phyloP scores from a whole-genome alignment of 495 filamentous ascomycete species.

The Aspergillus biplanus region DNA sequence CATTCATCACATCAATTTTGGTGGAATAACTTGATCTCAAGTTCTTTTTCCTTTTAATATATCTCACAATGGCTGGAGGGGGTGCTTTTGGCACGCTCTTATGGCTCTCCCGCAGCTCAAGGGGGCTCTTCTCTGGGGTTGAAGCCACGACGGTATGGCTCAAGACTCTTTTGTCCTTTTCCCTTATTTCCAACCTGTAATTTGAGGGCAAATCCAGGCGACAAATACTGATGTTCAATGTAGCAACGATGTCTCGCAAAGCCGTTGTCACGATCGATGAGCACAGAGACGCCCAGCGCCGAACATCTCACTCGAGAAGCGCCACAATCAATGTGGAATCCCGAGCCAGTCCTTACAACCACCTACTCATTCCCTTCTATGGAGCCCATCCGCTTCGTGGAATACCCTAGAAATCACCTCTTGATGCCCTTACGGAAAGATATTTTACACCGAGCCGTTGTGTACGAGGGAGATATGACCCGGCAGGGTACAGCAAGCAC shows the following conservation, averaged over 20 bases:
- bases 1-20: no score
- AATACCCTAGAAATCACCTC: constrained; percentile 81
- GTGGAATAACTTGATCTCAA: background rate
- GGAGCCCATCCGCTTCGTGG: constrained; percentile 78
- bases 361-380: constrained; percentile 89
- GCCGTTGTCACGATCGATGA: constrained; percentile 66
- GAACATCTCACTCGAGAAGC: constrained; percentile 46
- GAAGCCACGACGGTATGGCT: constrained; percentile 51
- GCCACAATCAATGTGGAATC: constrained; percentile 35
- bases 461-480: constrained; percentile 90
- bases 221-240: constrained; percentile 16
- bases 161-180: constrained; percentile 14
- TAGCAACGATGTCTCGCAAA: constrained; percentile 57
- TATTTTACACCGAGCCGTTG: constrained; percentile 87
- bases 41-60: background rate
- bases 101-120: constrained; percentile 49
- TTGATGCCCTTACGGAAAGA: constrained; percentile 85
- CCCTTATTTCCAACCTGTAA: background rate
- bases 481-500: constrained; percentile 85
- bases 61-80: constrained; percentile 42
- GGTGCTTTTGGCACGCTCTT: constrained; percentile 42
- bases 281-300: constrained; percentile 63
- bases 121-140: constrained; percentile 44
- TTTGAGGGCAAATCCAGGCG: constrained; percentile 6
- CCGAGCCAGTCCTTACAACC: constrained; percentile 67